Percentiles rank a stretch among this genome's conserved stretches.
Conservation (phyloP, 257 asterid species). For the Linaria vulgaris region DNA sequence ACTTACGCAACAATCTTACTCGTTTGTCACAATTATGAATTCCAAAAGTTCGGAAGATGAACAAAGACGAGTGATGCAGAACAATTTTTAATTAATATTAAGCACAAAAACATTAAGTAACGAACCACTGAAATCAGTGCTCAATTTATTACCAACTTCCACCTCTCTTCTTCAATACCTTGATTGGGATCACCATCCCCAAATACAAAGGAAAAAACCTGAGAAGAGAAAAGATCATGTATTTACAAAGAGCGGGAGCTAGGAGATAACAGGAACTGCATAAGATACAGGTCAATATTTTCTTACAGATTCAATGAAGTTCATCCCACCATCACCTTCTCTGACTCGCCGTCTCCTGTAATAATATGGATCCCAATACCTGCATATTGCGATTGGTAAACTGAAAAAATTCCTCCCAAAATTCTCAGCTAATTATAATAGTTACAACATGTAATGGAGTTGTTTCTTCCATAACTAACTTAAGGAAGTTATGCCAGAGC, state of each 20-base stretch:
- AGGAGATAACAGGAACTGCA: slow-evolving; percentile 27
- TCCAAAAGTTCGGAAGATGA: slow-evolving; percentile 15
- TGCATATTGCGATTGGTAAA: slow-evolving; percentile 31
- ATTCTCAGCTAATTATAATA: slow-evolving; percentile 19
- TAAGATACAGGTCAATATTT: slow-evolving; percentile 12
- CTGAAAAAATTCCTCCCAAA: slow-evolving; percentile 5
- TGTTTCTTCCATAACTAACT: slow-evolving; percentile 27
- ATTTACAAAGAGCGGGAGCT: neutral
- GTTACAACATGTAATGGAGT: slow-evolving; percentile 16
- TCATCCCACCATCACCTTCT: slow-evolving; percentile 65
- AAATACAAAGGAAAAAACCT: slow-evolving; percentile 95
- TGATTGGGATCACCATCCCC: slow-evolving; percentile 99
- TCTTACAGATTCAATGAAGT: slow-evolving; percentile 93
- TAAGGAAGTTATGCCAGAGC: slow-evolving; percentile 17
- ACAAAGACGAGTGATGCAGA: slow-evolving; percentile 19
- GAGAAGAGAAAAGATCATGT: slow-evolving; percentile 30
- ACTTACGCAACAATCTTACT: slow-evolving; percentile 6
- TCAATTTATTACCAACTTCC: slow-evolving; percentile 99
- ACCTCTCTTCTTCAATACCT: slow-evolving; percentile 99
- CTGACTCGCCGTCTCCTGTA: slow-evolving; percentile 63
- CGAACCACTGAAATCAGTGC: slow-evolving; percentile 90
- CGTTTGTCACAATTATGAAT: slow-evolving; percentile 5
- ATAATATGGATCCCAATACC: slow-evolving; percentile 99
- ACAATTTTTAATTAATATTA: slow-evolving; percentile 21
- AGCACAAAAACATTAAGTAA: slow-evolving; percentile 43